These are phyloP conservation scores for Penicillium chermesinum DNA, from an alignment of 495 filamentous ascomycete species.

Conservation along the genomic window DNA sequence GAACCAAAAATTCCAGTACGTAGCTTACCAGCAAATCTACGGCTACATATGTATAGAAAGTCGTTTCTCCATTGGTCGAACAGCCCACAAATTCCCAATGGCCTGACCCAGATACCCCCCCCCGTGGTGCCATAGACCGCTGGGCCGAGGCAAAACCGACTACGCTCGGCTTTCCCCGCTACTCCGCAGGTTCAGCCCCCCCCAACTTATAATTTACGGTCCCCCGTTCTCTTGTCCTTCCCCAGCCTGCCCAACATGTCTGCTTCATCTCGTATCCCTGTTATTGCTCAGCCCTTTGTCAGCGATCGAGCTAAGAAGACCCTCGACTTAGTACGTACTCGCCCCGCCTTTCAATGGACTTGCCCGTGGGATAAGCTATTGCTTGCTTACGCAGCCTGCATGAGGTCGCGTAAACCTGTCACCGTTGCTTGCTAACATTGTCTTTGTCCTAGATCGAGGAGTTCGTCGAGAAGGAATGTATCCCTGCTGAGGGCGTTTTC, in stretches of 20 bases:
- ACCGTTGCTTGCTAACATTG: neutral
- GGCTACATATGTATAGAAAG: no score
- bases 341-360: neutral
- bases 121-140: constrained; percentile 1
- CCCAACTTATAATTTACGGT: constrained; percentile 15
- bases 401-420: no score
- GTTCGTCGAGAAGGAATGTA: constrained; percentile 96
- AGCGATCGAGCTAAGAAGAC: constrained; percentile 78
- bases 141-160: constrained; percentile 27
- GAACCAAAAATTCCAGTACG: no score
- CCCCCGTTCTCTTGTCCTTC: constrained; percentile 4
- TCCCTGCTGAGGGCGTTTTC: constrained; percentile 75
- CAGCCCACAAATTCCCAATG: no score
- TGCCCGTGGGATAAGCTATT: neutral
- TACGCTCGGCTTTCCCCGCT: constrained; percentile 27
- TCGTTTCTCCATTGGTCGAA: neutral
- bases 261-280: constrained; percentile 58
- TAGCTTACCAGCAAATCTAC: no score
- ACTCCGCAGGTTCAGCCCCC: constrained; percentile 24
- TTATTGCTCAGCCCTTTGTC: constrained; percentile 61
- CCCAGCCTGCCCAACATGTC: constrained; percentile 41
- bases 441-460: constrained; percentile 63
- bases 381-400: neutral
- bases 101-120: neutral
- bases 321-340: constrained; percentile 51